A percentile compares a stretch with the other conserved stretches of the same genome.
These are phyloP conservation scores for Phytophthora pisi DNA, from an alignment of 352 stramenopile genomes.

Conservation along the genomic window DNA sequence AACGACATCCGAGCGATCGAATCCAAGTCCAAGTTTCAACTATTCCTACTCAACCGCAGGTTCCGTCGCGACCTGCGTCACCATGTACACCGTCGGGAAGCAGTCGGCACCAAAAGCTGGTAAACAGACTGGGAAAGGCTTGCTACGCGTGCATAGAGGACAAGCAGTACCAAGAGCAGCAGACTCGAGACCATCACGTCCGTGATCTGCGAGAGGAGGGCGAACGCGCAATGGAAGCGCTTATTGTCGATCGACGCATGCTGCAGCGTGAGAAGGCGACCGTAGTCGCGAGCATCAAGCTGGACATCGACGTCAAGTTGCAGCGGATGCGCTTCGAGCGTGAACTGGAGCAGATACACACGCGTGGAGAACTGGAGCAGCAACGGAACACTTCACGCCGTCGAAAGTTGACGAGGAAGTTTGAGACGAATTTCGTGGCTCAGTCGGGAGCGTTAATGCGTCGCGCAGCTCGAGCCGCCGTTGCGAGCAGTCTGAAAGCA, in stretches of 20 bases:
- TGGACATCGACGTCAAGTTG: slow-evolving; percentile 75
- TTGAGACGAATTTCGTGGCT: slow-evolving; percentile 58
- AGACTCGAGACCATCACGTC: slow-evolving; percentile 52
- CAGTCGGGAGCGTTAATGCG: slow-evolving; percentile 76
- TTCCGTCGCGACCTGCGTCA: slow-evolving; percentile 3
- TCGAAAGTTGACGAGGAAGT: slow-evolving; percentile 52
- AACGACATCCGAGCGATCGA: slow-evolving; percentile 21
- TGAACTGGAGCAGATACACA: slow-evolving; percentile 52
- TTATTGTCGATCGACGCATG: slow-evolving; percentile 74
- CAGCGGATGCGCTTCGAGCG: slow-evolving; percentile 67
- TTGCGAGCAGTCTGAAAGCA: slow-evolving; percentile 41
- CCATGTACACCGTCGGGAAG: slow-evolving; percentile 27
- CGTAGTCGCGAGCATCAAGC: slow-evolving; percentile 57
- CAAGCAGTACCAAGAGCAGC: slow-evolving; percentile 45
- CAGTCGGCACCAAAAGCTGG: slow-evolving; percentile 64
- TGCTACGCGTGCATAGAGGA: slow-evolving; percentile 42
- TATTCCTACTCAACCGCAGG: slow-evolving; percentile 5
- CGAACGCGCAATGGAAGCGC: slow-evolving; percentile 64
- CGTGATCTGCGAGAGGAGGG: slow-evolving; percentile 67
- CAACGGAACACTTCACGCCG: slow-evolving; percentile 50
- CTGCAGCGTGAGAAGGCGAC: slow-evolving; percentile 64
- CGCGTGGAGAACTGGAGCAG: slow-evolving; percentile 48
- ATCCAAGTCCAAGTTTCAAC: slow-evolving; percentile 1
- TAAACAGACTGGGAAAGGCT: slow-evolving; percentile 50
- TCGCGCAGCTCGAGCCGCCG: slow-evolving; percentile 46